Evolutionary conservation across 2,329 filamentous ascomycete genomes (phyloP).

Genomic region (Emergomyces pasteurianus): DNA sequence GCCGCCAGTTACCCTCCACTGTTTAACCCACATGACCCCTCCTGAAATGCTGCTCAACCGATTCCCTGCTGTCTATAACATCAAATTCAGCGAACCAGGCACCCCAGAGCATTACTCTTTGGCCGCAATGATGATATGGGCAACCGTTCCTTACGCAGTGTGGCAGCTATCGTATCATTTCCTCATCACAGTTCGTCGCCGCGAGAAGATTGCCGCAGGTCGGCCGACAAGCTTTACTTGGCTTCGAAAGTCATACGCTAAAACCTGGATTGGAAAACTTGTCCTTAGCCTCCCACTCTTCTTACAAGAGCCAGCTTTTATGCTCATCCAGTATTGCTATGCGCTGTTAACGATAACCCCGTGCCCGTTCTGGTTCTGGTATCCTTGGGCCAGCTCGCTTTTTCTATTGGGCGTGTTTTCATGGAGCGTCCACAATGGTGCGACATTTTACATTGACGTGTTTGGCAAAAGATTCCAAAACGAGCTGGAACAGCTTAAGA

Average conservation of each 20-base stretch:
- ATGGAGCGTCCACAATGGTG: conserved; percentile 94
- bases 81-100: conserved; percentile 57
- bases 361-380: conserved; percentile 91
- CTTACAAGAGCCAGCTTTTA: conserved; percentile 82
- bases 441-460: conserved; percentile 95
- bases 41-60: conserved; percentile 51
- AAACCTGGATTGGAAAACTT: conserved; percentile 74
- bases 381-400: conserved; percentile 59
- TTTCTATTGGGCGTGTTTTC: conserved; percentile 78
- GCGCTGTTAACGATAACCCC: conserved; percentile 88
- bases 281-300: conserved; percentile 64
- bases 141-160: conserved; percentile 77
- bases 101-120: conserved; percentile 70
- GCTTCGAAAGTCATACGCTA: conserved; percentile 83
- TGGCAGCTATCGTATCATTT: conserved; percentile 94
- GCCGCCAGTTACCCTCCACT: conserved; percentile 89
- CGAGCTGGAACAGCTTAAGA: conserved; percentile 78
- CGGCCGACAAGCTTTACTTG: conserved; percentile 95
- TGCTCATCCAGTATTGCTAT: conserved; percentile 89
- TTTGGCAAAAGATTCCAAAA: conserved; percentile 96
- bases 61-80: conserved; percentile 76
- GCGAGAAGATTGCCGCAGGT: conserved; percentile 89
- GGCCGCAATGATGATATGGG: conserved; percentile 82
- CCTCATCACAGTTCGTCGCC: conserved; percentile 86
- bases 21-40: conserved; percentile 71